A percentile compares a stretch with the other conserved stretches of the same genome.
Conservation (phyloP, 2,329 filamentous ascomycete genomes). For the Westerdykella aurantiaca region DNA sequence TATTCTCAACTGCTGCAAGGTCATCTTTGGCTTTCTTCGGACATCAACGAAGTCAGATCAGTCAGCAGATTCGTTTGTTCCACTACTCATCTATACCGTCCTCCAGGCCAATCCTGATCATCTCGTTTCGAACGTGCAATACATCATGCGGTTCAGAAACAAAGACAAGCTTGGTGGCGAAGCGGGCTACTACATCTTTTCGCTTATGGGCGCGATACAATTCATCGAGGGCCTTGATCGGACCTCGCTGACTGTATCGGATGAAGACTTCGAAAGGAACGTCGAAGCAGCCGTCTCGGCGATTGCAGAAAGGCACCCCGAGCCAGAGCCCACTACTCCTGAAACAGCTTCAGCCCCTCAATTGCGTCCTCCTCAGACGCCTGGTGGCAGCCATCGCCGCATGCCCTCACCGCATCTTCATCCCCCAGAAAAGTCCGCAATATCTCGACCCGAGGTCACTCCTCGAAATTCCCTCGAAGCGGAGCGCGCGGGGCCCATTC, state of each 20-base stretch:
- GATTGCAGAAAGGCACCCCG: conserved; percentile 80
- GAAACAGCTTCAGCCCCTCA: conserved; percentile 6
- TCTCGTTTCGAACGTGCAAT: conserved; percentile 94
- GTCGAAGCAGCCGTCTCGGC: conserved; percentile 95
- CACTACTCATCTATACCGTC: conserved; percentile 86
- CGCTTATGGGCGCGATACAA: conserved; percentile 89
- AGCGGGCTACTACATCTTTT: conserved; percentile 95
- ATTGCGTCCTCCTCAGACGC: conserved; percentile 14
- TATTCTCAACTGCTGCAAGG: conserved; percentile 97
- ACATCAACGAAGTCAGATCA: conserved; percentile 82
- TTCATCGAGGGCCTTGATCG: conserved; percentile 96
- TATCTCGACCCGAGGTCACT: conserved; percentile 53
- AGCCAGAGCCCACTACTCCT: conserved; percentile 40
- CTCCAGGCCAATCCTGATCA: conserved; percentile 92
- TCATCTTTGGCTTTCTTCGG: conserved; percentile 91
- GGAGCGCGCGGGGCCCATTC: conserved; percentile 53
- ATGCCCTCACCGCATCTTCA: conserved; percentile 41
- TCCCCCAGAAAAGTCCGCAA: conserved; percentile 46
- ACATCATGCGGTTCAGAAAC: conserved; percentile 93
- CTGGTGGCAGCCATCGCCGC: conserved; percentile 22
- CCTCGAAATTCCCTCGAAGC: conserved; percentile 56
- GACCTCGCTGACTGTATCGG: conserved; percentile 84
- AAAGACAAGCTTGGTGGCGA: conserved; percentile 97
- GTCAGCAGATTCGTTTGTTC: conserved; percentile 91
- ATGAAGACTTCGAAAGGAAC: conserved; percentile 91